Conservation (phyloP, 257 asterid species). For the Marsdenia floribunda region DNA sequence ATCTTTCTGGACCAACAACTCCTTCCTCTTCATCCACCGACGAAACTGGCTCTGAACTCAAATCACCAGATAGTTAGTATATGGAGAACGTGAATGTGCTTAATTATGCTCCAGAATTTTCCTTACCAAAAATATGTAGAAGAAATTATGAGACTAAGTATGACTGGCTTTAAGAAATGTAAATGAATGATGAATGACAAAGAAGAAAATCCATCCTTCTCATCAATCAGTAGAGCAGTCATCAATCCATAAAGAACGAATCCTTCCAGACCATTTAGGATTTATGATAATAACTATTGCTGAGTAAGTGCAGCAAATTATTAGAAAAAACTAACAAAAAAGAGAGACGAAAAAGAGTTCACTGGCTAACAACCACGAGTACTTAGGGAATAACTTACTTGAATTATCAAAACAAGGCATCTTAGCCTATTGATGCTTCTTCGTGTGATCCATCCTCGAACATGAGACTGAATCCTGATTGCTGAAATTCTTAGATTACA, state of each 20-base stretch:
- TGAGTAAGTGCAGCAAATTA: neutral
- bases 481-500: slow-evolving; percentile 32
- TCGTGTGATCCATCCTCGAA: slow-evolving; percentile 70
- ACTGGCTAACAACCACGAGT: neutral
- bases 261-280: neutral
- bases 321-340: neutral
- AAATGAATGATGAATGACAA: neutral
- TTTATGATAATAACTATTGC: neutral
- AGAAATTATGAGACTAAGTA: neutral
- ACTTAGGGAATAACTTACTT: slow-evolving; percentile 39
- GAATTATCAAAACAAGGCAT: slow-evolving; percentile 35
- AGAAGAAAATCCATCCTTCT: neutral
- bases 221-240: neutral
- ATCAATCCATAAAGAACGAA: no score
- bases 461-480: slow-evolving; percentile 55
- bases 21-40: slow-evolving; percentile 63
- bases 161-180: neutral
- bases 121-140: neutral
- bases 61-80: slow-evolving; percentile 10
- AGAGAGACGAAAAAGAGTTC: neutral
- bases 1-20: slow-evolving; percentile 39
- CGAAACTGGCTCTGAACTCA: slow-evolving; percentile 56
- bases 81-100: neutral
- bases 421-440: slow-evolving; percentile 38
- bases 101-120: neutral